These are phyloP conservation scores for Nidularia pulvinata DNA, from an alignment of 768 basidiomycete genomes.

Conservation along the genomic window DNA sequence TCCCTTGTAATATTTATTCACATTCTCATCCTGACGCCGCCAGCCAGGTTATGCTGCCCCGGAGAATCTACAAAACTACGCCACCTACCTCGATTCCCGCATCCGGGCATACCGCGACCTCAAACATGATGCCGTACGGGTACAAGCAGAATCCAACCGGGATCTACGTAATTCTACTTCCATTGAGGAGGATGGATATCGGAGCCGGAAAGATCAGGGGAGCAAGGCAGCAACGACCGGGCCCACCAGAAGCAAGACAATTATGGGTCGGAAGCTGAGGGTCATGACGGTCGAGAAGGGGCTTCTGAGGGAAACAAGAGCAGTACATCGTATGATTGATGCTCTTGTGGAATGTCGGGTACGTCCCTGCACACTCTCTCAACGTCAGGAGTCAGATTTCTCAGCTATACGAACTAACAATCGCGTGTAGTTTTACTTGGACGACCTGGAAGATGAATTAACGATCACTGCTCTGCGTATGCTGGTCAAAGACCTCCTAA, in stretches of 20 bases:
- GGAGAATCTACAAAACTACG: constrained; percentile 86
- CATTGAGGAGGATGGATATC: constrained; percentile 56
- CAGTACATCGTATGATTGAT: constrained; percentile 91
- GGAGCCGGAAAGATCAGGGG: constrained; percentile 26
- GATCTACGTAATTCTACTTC: constrained; percentile 70
- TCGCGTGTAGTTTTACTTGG: constrained; percentile 79
- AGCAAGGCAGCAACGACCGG: constrained; percentile 23
- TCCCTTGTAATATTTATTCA: neutral
- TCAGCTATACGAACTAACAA: too few relatives aligned
- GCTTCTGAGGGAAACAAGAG: constrained; percentile 86
- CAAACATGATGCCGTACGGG: constrained; percentile 92
- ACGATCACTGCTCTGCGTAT: constrained; percentile 87
- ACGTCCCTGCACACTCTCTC: constrained; percentile 24
- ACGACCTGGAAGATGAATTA: constrained; percentile 91
- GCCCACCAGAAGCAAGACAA: constrained; percentile 69
- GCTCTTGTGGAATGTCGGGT: constrained; percentile 86
- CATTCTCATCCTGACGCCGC: neutral
- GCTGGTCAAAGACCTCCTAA: constrained; percentile 94
- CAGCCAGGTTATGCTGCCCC: constrained; percentile 79
- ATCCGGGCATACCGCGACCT: constrained; percentile 88
- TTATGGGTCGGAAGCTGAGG: constrained; percentile 82
- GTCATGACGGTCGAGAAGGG: constrained; percentile 97
- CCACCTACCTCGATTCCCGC: constrained; percentile 84
- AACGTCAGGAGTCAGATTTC: neutral
- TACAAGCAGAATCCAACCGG: constrained; percentile 92